Evolutionary conservation across 768 basidiomycete genomes (phyloP).

Genomic region (Lactarius psammicola): DNA sequence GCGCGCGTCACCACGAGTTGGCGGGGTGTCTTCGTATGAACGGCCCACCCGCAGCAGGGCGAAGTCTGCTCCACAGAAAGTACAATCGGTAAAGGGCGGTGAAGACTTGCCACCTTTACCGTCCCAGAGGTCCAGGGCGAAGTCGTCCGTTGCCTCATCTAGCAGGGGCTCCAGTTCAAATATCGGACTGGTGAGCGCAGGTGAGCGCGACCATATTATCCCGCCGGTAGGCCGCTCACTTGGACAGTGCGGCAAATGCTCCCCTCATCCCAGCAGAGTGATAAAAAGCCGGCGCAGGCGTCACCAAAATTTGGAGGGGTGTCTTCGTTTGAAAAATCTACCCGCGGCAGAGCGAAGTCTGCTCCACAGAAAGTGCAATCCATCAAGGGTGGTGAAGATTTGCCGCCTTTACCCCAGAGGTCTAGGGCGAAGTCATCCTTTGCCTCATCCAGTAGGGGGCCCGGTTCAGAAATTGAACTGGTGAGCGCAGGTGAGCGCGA

Average conservation of each 20-base stretch:
- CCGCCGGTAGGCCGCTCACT: background rate
- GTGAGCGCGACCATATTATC: background rate
- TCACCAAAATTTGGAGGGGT: no score
- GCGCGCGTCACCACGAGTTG: background rate
- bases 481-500: background rate
- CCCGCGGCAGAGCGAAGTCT: background rate
- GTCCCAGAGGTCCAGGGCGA: background rate
- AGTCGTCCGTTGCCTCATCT: background rate
- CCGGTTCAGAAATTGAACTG: background rate
- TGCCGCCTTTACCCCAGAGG: background rate
- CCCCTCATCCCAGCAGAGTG: background rate
- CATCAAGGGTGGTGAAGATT: background rate
- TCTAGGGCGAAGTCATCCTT: background rate
- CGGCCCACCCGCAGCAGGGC: background rate
- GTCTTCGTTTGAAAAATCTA: no score
- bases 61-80: background rate
- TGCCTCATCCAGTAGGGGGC: background rate
- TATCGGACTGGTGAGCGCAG: background rate
- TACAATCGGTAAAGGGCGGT: background rate
- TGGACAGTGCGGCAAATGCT: background rate
- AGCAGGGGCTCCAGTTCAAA: background rate
- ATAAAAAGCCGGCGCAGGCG: no score
- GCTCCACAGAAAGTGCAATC: background rate
- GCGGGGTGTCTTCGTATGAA: background rate
- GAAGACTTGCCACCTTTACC: background rate